Evolutionary conservation across 2,329 filamentous ascomycete species (phyloP), one percentile per base, ranked within the genome.

Genomic region (Cucurbitaria berberidis): DNA sequence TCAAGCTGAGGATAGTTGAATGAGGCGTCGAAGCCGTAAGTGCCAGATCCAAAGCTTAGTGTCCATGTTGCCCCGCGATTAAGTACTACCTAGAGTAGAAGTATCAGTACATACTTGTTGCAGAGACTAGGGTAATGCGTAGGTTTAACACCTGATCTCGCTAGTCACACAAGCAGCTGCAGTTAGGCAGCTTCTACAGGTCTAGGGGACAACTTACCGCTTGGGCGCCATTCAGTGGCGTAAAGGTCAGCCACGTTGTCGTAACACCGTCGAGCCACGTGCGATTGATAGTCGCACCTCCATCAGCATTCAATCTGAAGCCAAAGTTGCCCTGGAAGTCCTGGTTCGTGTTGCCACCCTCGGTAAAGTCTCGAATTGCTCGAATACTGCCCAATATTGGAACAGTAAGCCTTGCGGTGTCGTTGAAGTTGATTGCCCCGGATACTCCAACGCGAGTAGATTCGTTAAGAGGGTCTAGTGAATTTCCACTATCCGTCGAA

Each of bases 191-290:
- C 10, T 30, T 13, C 11, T n/a, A 30, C 29, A 8, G 5, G 3
- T 13, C 11, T 6, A 13, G 10, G 8, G 7, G 3, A 30, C 16
- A 32, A 36, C 30, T 36, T 36, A 36, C 36, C 11, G 67, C 59
- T n/a, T 64, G 59, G 0, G 66, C 59, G 8, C 59, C 63, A 21
- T 60, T 57, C 5, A 34, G 53, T 60, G 53, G 70, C 47, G 11
- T 68, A 38, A 88, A 80, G 2, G 73, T 77, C 1, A 88, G 67
- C 0, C 74, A 80, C 0, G 83, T 84, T 0, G 80, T 83, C 0
- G 86, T 89, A 1, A 79, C 73, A 51, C 86, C 85, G 62, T 88
- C 86, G 1, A 88, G 76, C 86, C 86, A 89, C 0, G 81, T 69
- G 4, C 85, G 78, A 6, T 76, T 79, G 3, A 88, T 67, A 2